These are phyloP conservation scores for Naganishia kalamii DNA, from an alignment of 768 basidiomycete species.

Conservation along the genomic window DNA sequence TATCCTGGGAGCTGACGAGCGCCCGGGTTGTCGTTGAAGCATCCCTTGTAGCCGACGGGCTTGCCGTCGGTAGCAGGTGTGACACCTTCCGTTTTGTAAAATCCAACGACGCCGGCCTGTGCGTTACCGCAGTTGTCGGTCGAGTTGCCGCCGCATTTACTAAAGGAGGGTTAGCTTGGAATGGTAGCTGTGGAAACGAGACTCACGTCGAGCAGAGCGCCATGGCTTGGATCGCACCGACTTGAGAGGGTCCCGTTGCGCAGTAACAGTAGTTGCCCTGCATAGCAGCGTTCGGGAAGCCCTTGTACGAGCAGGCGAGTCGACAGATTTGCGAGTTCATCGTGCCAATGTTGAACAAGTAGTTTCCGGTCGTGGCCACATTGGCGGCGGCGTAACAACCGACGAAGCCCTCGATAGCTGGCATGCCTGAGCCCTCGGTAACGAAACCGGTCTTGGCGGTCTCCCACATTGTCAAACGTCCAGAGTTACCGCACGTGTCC, in stretches of 20 bases:
- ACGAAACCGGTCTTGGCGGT: slow-evolving; percentile 23
- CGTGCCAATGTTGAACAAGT: background rate
- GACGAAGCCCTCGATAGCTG: slow-evolving; percentile 27
- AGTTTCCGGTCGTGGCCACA: slow-evolving; percentile 11
- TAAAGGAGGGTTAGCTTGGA: background rate
- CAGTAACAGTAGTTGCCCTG: slow-evolving; percentile 37
- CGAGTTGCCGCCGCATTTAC: slow-evolving; percentile 22
- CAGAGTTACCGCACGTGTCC: slow-evolving; percentile 27
- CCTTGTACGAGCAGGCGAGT: slow-evolving; percentile 30
- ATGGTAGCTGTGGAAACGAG: slow-evolving; percentile 12
- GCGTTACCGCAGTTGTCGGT: slow-evolving; percentile 28
- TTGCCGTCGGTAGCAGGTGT: background rate
- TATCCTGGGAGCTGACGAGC: slow-evolving; percentile 22
- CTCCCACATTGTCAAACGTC: slow-evolving; percentile 30
- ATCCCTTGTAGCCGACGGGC: slow-evolving; percentile 26
- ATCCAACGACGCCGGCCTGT: background rate
- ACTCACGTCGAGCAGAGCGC: slow-evolving; percentile 4
- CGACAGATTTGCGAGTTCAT: slow-evolving; percentile 34
- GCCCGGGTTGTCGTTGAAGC: slow-evolving; percentile 25
- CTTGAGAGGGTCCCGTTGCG: background rate
- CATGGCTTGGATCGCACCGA: slow-evolving; percentile 2
- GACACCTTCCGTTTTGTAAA: background rate
- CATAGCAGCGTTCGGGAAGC: slow-evolving; percentile 30
- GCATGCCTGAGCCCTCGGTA: slow-evolving; percentile 11
- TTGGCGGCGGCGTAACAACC: slow-evolving; percentile 25